Evolutionary conservation across 495 filamentous ascomycete species (phyloP).

Genomic region (Parachaetomium inaequale): DNA sequence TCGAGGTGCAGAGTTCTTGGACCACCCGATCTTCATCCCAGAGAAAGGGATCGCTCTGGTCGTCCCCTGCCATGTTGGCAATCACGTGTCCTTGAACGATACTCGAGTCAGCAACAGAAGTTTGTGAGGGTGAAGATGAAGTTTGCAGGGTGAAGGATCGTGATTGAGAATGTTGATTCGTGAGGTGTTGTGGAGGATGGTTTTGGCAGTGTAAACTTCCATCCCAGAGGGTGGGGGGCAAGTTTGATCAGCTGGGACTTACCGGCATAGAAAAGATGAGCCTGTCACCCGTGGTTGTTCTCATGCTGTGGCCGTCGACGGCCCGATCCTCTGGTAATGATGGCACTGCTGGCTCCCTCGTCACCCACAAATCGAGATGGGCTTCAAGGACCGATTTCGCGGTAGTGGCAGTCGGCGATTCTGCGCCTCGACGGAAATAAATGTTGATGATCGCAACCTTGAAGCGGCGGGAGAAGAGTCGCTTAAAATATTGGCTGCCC

Average conservation of each 20-base stretch:
- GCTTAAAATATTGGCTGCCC: background rate
- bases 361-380: background rate
- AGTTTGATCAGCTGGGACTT: too few relatives aligned
- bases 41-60: conserved; percentile 56
- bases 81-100: background rate
- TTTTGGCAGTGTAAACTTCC: too few relatives aligned
- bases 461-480: background rate
- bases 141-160: background rate
- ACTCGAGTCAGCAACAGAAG: background rate
- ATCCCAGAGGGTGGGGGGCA: too few relatives aligned
- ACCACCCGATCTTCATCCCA: conserved; percentile 68
- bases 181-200: too few relatives aligned
- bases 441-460: background rate
- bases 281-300: background rate
- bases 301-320: background rate
- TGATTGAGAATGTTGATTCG: background rate
- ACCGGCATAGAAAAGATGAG: background rate
- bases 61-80: conserved; percentile 22
- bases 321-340: background rate
- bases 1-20: conserved; percentile 55
- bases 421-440: background rate
- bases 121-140: background rate
- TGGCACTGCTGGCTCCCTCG: background rate
- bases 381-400: background rate
- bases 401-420: background rate